These are phyloP conservation scores for Crepidotus variabilis DNA, from an alignment of 768 basidiomycete species.

Conservation along the genomic window DNA sequence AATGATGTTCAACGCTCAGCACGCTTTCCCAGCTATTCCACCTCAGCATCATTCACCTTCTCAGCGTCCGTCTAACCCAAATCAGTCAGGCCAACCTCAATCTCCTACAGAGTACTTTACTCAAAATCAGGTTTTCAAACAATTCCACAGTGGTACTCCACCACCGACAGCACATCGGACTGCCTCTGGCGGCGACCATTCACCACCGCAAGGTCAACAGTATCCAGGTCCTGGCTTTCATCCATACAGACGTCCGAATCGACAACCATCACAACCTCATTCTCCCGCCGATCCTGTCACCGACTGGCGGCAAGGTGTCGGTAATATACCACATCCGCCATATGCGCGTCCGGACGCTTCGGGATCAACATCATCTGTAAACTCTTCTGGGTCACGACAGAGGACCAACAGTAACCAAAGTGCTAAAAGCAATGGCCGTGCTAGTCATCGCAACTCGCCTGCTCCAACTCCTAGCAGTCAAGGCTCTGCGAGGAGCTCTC, in stretches of 20 bases:
- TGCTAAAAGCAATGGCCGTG: conserved; percentile 36
- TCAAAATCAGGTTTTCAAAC: conserved; percentile 56
- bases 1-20: conserved; percentile 79
- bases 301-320: conserved; percentile 46
- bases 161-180: conserved; percentile 54
- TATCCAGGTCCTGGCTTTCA: conserved; percentile 61
- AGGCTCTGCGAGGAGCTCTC: conserved; percentile 22
- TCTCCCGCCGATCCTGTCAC: conserved; percentile 19
- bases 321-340: conserved; percentile 61
- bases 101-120: conserved; percentile 50
- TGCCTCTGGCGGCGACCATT: conserved; percentile 38
- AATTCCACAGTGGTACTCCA: conserved; percentile 69
- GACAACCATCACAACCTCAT: conserved; percentile 37
- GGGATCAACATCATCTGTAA: conserved; percentile 73
- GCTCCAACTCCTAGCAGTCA: conserved; percentile 16
- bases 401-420: conserved; percentile 74
- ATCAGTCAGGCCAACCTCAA: conserved; percentile 27
- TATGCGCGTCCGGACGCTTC: conserved; percentile 80
- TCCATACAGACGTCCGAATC: conserved; percentile 73
- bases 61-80: conserved; percentile 34
- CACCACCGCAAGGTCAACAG: conserved; percentile 29
- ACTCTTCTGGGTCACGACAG: conserved; percentile 61
- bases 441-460: conserved; percentile 34
- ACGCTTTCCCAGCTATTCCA: conserved; percentile 43
- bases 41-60: conserved; percentile 38